Conservation (phyloP, 352 stramenopile genomes). For the Globisporangium spiculum region DNA sequence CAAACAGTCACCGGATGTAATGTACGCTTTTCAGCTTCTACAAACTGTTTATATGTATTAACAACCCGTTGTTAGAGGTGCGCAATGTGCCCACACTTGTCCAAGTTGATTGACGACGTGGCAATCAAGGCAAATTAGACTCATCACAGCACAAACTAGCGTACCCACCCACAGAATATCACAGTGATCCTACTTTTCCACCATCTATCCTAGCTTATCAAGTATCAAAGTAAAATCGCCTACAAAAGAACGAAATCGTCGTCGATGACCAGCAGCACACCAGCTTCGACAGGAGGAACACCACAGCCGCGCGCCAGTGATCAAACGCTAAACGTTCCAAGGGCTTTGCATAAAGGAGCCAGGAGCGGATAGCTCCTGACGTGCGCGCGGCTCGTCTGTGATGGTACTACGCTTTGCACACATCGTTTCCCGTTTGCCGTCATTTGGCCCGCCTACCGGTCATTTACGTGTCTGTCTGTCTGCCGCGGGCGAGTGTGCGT, state of each 20-base stretch:
- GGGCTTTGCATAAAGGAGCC: neutral
- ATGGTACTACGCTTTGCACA: too few species aligned
- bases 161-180: neutral
- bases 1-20: neutral
- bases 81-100: neutral
- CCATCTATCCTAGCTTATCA: neutral
- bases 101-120: neutral
- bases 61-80: neutral
- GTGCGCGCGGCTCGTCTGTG: neutral
- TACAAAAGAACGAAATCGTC: neutral
- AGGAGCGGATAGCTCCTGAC: neutral
- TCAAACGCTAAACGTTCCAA: neutral
- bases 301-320: too few species aligned
- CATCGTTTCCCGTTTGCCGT: too few species aligned
- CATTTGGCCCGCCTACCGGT: neutral
- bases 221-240: too few species aligned
- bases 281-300: neutral
- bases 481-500: neutral
- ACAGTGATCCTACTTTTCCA: neutral
- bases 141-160: neutral
- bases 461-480: neutral
- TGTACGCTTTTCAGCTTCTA: neutral
- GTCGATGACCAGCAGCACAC: neutral
- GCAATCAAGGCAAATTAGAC: neutral
- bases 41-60: neutral